A percentile compares a stretch with the other conserved stretches of the same genome.
phyloP scores from a whole-genome alignment of 768 basidiomycete species.

The Boletus sensibilis region DNA sequence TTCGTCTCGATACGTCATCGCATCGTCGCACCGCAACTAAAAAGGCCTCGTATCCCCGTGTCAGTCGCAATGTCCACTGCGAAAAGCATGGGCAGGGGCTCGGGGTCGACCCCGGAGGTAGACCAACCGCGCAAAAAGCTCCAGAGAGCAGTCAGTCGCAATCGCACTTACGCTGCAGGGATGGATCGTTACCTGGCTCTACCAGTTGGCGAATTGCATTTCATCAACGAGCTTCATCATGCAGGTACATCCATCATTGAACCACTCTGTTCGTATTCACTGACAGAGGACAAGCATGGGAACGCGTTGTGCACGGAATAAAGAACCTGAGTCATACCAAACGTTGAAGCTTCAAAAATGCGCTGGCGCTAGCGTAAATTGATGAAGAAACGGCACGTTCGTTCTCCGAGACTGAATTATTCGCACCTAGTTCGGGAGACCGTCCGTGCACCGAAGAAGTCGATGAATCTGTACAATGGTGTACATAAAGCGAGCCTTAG shows the following conservation, averaged over 20 bases:
- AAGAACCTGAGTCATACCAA: not conserved
- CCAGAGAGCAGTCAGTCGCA: not conserved
- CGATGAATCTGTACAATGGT: not conserved
- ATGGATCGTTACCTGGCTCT: not conserved
- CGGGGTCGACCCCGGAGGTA: not conserved
- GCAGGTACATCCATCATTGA: not conserved
- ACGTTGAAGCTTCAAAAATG: too few relatives aligned
- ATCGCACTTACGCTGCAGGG: too few relatives aligned
- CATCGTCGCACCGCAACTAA: fast-evolving
- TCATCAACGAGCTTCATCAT: not conserved
- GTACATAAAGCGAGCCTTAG: not conserved
- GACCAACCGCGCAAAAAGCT: not conserved
- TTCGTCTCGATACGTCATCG: not conserved
- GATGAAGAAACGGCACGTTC: too few relatives aligned
- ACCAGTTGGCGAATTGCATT: not conserved
- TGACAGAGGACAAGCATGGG: not conserved
- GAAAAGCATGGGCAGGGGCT: not conserved
- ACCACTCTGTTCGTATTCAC: not conserved
- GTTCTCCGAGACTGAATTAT: not conserved
- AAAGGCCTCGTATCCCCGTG: not conserved
- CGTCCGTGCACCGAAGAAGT: not conserved
- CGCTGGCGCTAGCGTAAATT: not conserved
- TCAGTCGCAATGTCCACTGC: too few relatives aligned
- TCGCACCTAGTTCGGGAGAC: not conserved
- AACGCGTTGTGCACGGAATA: not conserved